Conservation (phyloP, 164 flowering plant species). For the Vitis riparia region DNA sequence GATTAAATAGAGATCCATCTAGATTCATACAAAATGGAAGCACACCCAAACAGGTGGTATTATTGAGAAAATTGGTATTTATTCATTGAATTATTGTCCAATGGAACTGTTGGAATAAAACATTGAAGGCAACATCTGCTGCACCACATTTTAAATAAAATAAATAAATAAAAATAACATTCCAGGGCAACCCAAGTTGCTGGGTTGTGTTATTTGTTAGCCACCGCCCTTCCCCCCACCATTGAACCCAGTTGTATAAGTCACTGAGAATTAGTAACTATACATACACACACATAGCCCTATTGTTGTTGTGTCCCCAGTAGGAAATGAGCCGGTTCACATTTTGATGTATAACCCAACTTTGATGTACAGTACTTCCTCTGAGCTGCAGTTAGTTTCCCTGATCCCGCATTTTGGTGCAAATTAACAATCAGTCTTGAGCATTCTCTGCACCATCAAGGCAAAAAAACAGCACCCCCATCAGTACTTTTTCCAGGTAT, state of each 20-base stretch:
- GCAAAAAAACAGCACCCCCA: background rate
- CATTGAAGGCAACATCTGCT: too few species aligned
- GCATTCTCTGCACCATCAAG: constrained; percentile 42
- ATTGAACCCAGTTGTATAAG: constrained; percentile 4
- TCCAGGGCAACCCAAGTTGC: constrained; percentile 13
- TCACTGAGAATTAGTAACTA: constrained; percentile 17
- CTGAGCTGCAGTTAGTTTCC: constrained; percentile 57
- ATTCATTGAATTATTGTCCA: too few species aligned
- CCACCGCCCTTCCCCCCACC: background rate
- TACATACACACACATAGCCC: constrained; percentile 6
- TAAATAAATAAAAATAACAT: background rate
- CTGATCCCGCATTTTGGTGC: constrained; percentile 56
- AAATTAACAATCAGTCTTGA: constrained; percentile 46
- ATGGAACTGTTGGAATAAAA: too few species aligned
- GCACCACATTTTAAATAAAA: too few species aligned
- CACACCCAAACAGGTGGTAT: too few species aligned
- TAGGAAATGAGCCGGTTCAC: constrained; percentile 51
- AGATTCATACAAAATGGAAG: too few species aligned
- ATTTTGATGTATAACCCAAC: constrained; percentile 41
- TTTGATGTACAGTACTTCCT: constrained; percentile 55
- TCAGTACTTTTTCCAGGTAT: background rate
- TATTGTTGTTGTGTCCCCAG: constrained; percentile 15
- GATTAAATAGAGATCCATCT: too few species aligned
- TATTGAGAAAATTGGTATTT: too few species aligned
- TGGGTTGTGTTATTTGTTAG: background rate